phyloP scores from a whole-genome alignment of 352 stramenopile genomes.

The Blastocystis sp. region DNA sequence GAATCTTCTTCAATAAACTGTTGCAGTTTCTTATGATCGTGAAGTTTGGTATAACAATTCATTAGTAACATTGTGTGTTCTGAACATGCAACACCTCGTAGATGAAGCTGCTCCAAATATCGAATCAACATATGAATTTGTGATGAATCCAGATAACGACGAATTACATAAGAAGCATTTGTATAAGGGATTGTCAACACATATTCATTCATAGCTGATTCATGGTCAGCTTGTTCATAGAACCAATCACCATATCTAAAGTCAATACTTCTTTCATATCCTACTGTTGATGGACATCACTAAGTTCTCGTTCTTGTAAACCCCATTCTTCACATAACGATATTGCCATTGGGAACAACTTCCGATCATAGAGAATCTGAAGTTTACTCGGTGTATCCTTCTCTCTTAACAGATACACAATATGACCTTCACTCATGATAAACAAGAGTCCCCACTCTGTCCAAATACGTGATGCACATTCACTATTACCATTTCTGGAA shows the following conservation, averaged over 20 bases:
- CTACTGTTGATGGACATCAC: constrained; percentile 65
- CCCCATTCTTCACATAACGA: not conserved
- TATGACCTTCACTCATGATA: constrained; percentile 65
- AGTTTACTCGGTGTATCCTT: constrained; percentile 89
- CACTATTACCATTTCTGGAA: constrained; percentile 11
- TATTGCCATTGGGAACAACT: constrained; percentile 85
- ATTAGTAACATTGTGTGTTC: constrained; percentile 84
- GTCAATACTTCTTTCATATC: constrained; percentile 84
- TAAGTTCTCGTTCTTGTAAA: constrained; percentile 72
- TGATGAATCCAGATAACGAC: constrained; percentile 88
- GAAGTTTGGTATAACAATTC: constrained; percentile 82
- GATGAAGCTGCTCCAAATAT: constrained; percentile 89
- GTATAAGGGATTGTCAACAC: constrained; percentile 74
- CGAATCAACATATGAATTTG: constrained; percentile 88
- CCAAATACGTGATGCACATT: not conserved
- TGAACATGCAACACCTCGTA: constrained; percentile 72
- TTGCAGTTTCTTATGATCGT: constrained; percentile 75
- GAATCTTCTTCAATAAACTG: constrained; percentile 80
- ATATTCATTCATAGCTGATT: constrained; percentile 88
- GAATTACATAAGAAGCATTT: constrained; percentile 93
- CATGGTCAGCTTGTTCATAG: constrained; percentile 90
- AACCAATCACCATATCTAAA: constrained; percentile 85
- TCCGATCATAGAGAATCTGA: constrained; percentile 88
- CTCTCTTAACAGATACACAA: constrained; percentile 83
- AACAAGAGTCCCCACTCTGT: constrained; percentile 62